These are phyloP conservation scores for Tylopilus plumbeoviolaceoides DNA, from an alignment of 768 basidiomycete genomes.

Conservation along the genomic window DNA sequence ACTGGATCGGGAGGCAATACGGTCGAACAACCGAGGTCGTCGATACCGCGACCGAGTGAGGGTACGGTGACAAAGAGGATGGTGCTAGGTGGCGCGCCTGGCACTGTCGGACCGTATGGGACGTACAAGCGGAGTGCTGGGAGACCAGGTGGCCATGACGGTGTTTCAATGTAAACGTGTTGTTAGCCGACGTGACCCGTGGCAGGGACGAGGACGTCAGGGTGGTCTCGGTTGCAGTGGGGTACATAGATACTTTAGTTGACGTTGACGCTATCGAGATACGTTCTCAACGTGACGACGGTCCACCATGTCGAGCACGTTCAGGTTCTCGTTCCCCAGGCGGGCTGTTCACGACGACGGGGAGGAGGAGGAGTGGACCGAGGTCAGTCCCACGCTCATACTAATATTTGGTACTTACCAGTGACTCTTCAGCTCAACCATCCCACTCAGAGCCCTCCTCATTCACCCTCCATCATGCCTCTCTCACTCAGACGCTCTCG, in stretches of 20 bases:
- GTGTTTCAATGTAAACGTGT: no score
- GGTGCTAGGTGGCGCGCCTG: slow-evolving; percentile 31
- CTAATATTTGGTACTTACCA: background rate
- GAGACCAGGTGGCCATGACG: background rate
- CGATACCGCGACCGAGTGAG: slow-evolving; percentile 13
- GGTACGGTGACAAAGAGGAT: slow-evolving; percentile 19
- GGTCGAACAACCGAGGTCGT: slow-evolving; percentile 12
- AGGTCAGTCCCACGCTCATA: slow-evolving; percentile 18
- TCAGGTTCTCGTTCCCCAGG: background rate
- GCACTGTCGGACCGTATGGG: slow-evolving; percentile 42
- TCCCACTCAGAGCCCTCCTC: background rate
- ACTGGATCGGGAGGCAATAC: background rate
- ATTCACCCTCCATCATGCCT: slow-evolving; percentile 14
- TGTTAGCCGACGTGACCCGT: no score
- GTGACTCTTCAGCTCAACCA: slow-evolving; percentile 10
- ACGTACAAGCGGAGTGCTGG: slow-evolving; percentile 36
- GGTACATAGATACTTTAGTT: background rate
- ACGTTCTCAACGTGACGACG: background rate
- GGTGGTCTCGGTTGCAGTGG: background rate
- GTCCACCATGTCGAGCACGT: background rate
- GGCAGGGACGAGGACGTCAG: no score
- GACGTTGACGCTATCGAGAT: slow-evolving; percentile 11
- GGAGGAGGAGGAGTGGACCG: slow-evolving; percentile 21
- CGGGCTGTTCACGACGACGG: background rate
- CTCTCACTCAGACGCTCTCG: background rate